Percentiles rank a stretch among this genome's conserved stretches.
Evolutionary conservation across 2,329 filamentous ascomycete genomes (phyloP).

Genomic region (Fusarium bulbicola): DNA sequence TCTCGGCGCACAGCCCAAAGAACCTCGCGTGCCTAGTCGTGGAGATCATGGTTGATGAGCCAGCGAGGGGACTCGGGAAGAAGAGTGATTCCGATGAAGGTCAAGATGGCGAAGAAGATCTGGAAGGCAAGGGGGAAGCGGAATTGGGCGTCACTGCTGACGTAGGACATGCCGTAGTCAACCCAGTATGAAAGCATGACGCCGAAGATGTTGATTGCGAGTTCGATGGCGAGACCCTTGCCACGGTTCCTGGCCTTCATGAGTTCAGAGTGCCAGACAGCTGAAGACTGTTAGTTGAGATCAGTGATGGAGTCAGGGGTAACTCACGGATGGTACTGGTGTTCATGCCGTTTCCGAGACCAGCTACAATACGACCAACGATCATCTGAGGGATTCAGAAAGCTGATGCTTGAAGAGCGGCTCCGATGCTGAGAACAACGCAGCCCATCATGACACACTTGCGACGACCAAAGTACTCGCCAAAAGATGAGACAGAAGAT

Average conservation of each 20-base stretch:
- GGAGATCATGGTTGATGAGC: slow-evolving; percentile 50
- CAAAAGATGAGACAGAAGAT: slow-evolving; percentile 51
- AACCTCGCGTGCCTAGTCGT: slow-evolving; percentile 54
- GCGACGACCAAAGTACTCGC: slow-evolving; percentile 55
- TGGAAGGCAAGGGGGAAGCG: slow-evolving; percentile 58
- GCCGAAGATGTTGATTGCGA: slow-evolving; percentile 52
- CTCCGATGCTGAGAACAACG: slow-evolving; percentile 53
- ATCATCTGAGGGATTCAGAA: slow-evolving; percentile 54
- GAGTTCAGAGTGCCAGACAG: slow-evolving; percentile 54
- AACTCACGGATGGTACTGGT: slow-evolving; percentile 56
- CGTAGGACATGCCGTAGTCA: slow-evolving; percentile 51
- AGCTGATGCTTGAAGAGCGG: slow-evolving; percentile 52
- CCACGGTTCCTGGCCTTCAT: slow-evolving; percentile 53
- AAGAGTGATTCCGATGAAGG: slow-evolving; percentile 45
- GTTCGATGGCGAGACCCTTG: slow-evolving; percentile 41
- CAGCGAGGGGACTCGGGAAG: slow-evolving; percentile 57
- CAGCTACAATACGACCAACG: slow-evolving; percentile 55
- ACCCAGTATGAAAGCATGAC: slow-evolving; percentile 49
- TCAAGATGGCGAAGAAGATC: slow-evolving; percentile 52
- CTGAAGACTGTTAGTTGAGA: slow-evolving; percentile 10
- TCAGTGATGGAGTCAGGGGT: too few species aligned
- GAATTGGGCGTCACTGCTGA: slow-evolving; percentile 50
- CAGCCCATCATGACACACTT: slow-evolving; percentile 53
- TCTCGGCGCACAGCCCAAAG: slow-evolving; percentile 45
- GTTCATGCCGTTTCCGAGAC: slow-evolving; percentile 57